Evolutionary conservation across 345 rosid genomes (phyloP).

Genomic region (Cochlearia excelsa): DNA sequence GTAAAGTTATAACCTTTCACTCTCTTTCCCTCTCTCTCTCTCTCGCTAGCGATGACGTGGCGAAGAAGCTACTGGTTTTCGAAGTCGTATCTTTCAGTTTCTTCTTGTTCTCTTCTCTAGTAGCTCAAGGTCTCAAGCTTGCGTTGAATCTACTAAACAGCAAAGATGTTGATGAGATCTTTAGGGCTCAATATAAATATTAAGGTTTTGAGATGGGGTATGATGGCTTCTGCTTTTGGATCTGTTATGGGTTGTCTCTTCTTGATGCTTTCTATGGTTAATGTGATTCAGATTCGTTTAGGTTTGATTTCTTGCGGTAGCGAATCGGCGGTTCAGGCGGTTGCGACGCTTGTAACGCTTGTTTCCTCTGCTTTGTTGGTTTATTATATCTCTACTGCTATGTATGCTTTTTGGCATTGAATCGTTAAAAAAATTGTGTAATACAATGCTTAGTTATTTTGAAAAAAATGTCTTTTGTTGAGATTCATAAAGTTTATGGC

Average conservation of each 20-base stretch:
- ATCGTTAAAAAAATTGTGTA: too few relatives aligned
- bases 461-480: too few relatives aligned
- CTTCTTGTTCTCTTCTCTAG: slow-evolving; percentile 85
- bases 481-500: too few relatives aligned
- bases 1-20: slow-evolving; percentile 30
- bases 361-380: slow-evolving; percentile 76
- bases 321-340: slow-evolving; percentile 56
- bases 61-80: slow-evolving; percentile 69
- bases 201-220: slow-evolving; percentile 71
- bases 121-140: slow-evolving; percentile 85
- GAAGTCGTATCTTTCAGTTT: slow-evolving; percentile 93
- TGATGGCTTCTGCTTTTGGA: slow-evolving; percentile 85
- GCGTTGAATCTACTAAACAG: slow-evolving; percentile 79
- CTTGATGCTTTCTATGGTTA: slow-evolving; percentile 75
- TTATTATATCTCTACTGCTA: slow-evolving; percentile 76
- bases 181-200: slow-evolving; percentile 70
- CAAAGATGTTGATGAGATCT: slow-evolving; percentile 77
- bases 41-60: slow-evolving; percentile 54
- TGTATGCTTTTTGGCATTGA: slow-evolving; percentile 75
- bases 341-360: slow-evolving; percentile 50
- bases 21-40: not conserved
- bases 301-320: slow-evolving; percentile 92
- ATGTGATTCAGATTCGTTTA: slow-evolving; percentile 82
- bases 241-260: slow-evolving; percentile 94
- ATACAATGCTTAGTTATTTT: too few relatives aligned